These are phyloP conservation scores for Colletotrichum tofieldiae DNA, from an alignment of 2,329 filamentous ascomycete species.

Conservation along the genomic window DNA sequence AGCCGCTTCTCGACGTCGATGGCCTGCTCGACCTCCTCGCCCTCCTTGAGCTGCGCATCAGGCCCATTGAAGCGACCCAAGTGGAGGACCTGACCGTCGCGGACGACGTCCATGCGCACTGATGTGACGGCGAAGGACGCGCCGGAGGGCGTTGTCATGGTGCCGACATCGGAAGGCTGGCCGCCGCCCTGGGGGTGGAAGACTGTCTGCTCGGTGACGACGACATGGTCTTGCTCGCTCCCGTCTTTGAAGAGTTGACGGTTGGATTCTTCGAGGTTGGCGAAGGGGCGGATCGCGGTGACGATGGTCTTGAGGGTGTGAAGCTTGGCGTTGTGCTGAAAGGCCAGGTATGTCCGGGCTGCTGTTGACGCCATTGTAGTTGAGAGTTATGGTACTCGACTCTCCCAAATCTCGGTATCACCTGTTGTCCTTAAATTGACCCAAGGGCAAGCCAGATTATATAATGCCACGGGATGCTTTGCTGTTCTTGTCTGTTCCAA, in stretches of 20 bases:
- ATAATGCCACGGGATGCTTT: not conserved
- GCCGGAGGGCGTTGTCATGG: slow-evolving; percentile 59
- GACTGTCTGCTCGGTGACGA: slow-evolving; percentile 77
- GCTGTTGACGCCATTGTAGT: not conserved
- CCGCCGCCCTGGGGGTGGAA: slow-evolving; percentile 84
- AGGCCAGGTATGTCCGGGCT: slow-evolving; percentile 60
- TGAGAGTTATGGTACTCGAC: not conserved
- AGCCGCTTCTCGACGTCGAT: slow-evolving; percentile 74
- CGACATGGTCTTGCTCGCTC: slow-evolving; percentile 65
- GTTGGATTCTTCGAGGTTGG: slow-evolving; percentile 65
- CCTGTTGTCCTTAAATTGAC: too few relatives aligned
- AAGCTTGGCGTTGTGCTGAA: slow-evolving; percentile 61
- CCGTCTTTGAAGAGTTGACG: slow-evolving; percentile 72
- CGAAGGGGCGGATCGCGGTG: slow-evolving; percentile 64
- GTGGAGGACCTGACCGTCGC: slow-evolving; percentile 74
- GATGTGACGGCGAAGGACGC: slow-evolving; percentile 67
- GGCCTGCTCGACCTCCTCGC: slow-evolving; percentile 65
- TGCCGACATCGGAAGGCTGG: slow-evolving; percentile 78
- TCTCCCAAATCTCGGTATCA: too few relatives aligned
- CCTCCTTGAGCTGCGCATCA: slow-evolving; percentile 54
- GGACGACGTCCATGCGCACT: slow-evolving; percentile 69
- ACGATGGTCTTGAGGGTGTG: slow-evolving; percentile 61
- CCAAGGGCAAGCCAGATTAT: accelerated
- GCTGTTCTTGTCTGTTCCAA: slow-evolving; percentile 3
- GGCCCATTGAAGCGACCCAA: slow-evolving; percentile 69